Percentiles rank a stretch among this genome's conserved stretches.
Conservation (phyloP, 2,329 filamentous ascomycete species). For the Metarhizium sp. region DNA sequence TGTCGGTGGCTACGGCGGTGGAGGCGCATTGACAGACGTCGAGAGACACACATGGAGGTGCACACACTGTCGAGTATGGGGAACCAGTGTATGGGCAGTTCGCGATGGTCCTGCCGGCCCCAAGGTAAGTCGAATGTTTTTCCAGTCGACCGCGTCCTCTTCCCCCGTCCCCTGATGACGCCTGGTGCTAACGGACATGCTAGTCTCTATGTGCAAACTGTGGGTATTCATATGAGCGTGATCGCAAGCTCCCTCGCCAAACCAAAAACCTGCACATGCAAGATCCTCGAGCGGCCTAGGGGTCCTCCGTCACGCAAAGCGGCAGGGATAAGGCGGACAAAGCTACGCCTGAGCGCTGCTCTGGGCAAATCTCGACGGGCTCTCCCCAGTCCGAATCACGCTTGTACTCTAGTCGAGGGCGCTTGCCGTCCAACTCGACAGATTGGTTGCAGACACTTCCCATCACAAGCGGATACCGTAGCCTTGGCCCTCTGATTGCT, state of each 20-base stretch:
- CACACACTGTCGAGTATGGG: slow-evolving; percentile 78
- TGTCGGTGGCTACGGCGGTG: slow-evolving; percentile 62
- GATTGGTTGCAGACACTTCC: background rate
- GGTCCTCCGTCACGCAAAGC: slow-evolving; percentile 11
- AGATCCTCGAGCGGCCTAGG: slow-evolving; percentile 16
- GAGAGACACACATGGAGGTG: slow-evolving; percentile 84
- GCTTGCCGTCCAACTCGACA: background rate
- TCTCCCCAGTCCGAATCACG: background rate
- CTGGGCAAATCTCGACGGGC: slow-evolving; percentile 2
- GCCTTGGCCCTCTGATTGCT: background rate
- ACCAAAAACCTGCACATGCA: slow-evolving; percentile 30
- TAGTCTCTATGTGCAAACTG: slow-evolving; percentile 90
- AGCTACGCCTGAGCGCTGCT: slow-evolving; percentile 3
- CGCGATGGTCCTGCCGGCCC: slow-evolving; percentile 80
- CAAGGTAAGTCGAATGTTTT: slow-evolving; percentile 49
- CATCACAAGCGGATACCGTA: background rate
- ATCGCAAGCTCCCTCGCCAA: slow-evolving; percentile 62
- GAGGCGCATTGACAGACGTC: slow-evolving; percentile 59
- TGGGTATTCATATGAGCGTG: slow-evolving; percentile 78
- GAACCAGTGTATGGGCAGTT: slow-evolving; percentile 87
- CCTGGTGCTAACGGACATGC: slow-evolving; percentile 8
- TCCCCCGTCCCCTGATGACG: background rate
- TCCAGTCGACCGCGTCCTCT: background rate
- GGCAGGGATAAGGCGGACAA: slow-evolving; percentile 12
- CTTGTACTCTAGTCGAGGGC: background rate